Conservation (phyloP, 176 grass and related monocot genomes). For the Lolium multiflorum region DNA sequence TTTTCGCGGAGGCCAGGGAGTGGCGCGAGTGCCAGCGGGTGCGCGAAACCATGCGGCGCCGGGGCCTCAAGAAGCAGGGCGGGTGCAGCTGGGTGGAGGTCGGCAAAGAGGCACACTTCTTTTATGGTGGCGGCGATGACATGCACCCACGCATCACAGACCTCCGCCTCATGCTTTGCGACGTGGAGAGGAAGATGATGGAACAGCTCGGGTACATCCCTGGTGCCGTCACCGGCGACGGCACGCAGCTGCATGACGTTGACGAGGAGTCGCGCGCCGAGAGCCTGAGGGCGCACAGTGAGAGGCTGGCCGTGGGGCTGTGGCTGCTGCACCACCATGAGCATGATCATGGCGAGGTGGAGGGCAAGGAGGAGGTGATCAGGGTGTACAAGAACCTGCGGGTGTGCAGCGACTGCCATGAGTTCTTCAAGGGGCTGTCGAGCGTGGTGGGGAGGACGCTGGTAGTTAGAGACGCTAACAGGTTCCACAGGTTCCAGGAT, state of each 20-base stretch:
- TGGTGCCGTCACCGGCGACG: not conserved
- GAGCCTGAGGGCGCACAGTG: constrained; percentile 56
- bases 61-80: constrained; percentile 53
- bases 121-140: constrained; percentile 52
- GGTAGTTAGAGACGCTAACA: constrained; percentile 54
- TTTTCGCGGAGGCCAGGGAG: not conserved
- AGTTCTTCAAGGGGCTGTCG: constrained; percentile 53
- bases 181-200: constrained; percentile 53
- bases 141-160: constrained; percentile 34
- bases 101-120: constrained; percentile 53
- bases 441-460: constrained; percentile 7
- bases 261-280: constrained; percentile 55
- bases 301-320: constrained; percentile 56
- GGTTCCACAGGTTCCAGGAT: constrained; percentile 57
- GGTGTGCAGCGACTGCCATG: constrained; percentile 51
- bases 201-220: constrained; percentile 52
- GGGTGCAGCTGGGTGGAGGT: constrained; percentile 68
- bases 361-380: constrained; percentile 26
- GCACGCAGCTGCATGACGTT: constrained; percentile 47
- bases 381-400: constrained; percentile 66
- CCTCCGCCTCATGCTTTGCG: constrained; percentile 34
- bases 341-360: not conserved
- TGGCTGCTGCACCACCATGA: constrained; percentile 32
- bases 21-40: constrained; percentile 41
- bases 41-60: constrained; percentile 40